Evolutionary conservation across 2,329 filamentous ascomycete species (phyloP).

Genomic region (Aureobasidium namibiae): DNA sequence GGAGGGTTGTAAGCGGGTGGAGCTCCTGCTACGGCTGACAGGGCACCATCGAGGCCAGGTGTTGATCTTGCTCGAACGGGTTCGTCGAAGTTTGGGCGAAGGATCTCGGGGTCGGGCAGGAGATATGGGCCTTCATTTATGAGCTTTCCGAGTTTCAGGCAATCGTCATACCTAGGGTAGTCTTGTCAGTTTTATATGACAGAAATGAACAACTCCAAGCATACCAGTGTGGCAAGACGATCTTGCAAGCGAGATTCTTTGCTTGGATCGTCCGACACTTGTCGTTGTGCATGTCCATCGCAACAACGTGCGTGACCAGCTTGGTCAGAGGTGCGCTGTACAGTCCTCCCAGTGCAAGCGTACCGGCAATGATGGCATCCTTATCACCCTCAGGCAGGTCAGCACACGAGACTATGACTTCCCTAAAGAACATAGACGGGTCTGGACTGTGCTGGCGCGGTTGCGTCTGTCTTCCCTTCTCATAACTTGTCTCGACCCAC

Average conservation of each 20-base stretch:
- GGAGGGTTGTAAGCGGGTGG: slow-evolving; percentile 31
- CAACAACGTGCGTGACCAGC: slow-evolving; percentile 80
- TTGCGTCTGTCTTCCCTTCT: slow-evolving; percentile 62
- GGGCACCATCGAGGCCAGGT: slow-evolving; percentile 57
- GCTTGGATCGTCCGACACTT: slow-evolving; percentile 48
- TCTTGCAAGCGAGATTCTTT: slow-evolving; percentile 51
- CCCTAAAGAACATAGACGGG: slow-evolving; percentile 79
- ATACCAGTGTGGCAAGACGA: slow-evolving; percentile 84
- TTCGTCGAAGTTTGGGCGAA: slow-evolving; percentile 34
- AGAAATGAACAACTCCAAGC: background rate
- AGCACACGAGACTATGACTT: slow-evolving; percentile 72
- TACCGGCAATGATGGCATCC: slow-evolving; percentile 84
- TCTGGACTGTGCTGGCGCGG: slow-evolving; percentile 84
- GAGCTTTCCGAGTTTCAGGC: slow-evolving; percentile 81
- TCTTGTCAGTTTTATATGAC: background rate
- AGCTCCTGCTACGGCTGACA: slow-evolving; percentile 41
- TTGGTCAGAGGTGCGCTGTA: slow-evolving; percentile 64
- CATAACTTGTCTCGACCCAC: slow-evolving; percentile 69
- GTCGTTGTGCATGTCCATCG: slow-evolving; percentile 64
- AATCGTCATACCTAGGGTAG: slow-evolving; percentile 69
- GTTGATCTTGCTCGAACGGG: slow-evolving; percentile 20
- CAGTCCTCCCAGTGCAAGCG: slow-evolving; percentile 79
- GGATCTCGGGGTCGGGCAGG: slow-evolving; percentile 76
- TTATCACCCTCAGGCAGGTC: slow-evolving; percentile 80
- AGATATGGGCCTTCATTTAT: slow-evolving; percentile 84